Base-by-base conservation (phyloP, 345 rosid genomes). In the Mercurialis annua region DNA sequence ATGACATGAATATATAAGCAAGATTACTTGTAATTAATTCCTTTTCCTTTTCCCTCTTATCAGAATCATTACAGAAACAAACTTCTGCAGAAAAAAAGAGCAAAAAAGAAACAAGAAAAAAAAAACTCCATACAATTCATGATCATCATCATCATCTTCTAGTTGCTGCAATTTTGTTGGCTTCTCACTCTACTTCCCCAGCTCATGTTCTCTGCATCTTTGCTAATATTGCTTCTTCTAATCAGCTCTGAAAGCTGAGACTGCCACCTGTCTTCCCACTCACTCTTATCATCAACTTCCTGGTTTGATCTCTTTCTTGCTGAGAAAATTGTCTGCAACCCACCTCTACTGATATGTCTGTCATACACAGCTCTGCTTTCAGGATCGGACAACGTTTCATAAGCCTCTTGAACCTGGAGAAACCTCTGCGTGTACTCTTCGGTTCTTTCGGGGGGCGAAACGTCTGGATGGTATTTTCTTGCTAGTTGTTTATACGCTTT, bases 151-250 rank as follows among this genome's bases (percentile, higher is more conserved):
- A n/a, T n/a, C n/a, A n/a, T n/a, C n/a, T n/a, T n/a, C n/a, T 34
- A 9, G 10, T 57, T 57, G 1, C 59, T 29, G n/a, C 44, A 20
- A 14, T 12, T 38, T 40, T 33, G 38, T 69, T 88, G 88, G 60
- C 72, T 73, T 20, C 98, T 85, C 92, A 93, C 86, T 65, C 83
- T 78, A 67, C 90, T 93, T 59, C 83, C 98, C 98, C 97, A 92
- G 23, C 93, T 90, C 83, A 80, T 81, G 71, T 82, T 75, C 40
- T 62, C 36, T 2, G 31, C 15, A 8, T 27, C 36, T 14, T 44
- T 14, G 7, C 11, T 5, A 16, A 4, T 74, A 76, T 3, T 55
- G 69, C 96, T 83, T 78, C 86, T 90, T 77, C 89, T 81, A 84
- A 79, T 87, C 71, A 90, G 73, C 60, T 84, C 93, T 2, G 86